These are phyloP conservation scores for Carex cristatella DNA, from an alignment of 176 grass and related monocot genomes.

Conservation along the genomic window DNA sequence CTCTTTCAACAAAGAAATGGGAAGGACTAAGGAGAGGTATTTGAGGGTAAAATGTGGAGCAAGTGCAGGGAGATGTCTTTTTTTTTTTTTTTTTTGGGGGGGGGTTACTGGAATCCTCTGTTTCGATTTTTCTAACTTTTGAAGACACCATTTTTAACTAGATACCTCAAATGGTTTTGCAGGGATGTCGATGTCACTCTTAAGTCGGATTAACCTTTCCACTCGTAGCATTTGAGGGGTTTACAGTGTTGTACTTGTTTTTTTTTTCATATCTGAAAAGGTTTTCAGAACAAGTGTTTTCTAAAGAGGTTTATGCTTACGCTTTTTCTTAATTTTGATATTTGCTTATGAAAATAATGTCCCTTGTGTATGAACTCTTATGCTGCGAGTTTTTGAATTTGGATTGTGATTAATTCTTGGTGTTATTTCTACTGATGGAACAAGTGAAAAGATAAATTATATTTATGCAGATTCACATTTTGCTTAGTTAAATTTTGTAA, in stretches of 20 bases:
- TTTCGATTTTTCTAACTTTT: not conserved
- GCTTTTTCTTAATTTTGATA: not conserved
- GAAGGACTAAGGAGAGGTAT: too few relatives aligned
- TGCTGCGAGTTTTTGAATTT: not conserved
- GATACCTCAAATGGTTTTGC: slow-evolving; percentile 21
- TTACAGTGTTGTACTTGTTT: not conserved
- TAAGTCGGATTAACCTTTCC: slow-evolving; percentile 3
- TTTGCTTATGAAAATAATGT: not conserved
- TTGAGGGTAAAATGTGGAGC: too few relatives aligned
- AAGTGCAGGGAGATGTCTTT: not conserved
- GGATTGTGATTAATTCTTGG: not conserved
- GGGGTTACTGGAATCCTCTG: not conserved
- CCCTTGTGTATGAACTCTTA: not conserved
- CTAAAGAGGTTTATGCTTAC: not conserved
- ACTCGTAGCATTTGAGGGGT: slow-evolving; percentile 14
- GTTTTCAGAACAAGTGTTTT: not conserved
- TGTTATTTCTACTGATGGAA: not conserved
- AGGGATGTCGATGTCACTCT: slow-evolving; percentile 19
- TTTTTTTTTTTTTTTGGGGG: too few relatives aligned
- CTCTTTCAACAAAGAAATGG: too few relatives aligned
- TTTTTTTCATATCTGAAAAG: not conserved
- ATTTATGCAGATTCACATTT: not conserved
- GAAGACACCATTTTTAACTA: not conserved
- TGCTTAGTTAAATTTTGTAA: not conserved
- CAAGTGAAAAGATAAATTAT: not conserved